A percentile compares a stretch with the other conserved stretches of the same genome.
Conservation (phyloP, 768 basidiomycete species). For the Mycena indigotica region DNA sequence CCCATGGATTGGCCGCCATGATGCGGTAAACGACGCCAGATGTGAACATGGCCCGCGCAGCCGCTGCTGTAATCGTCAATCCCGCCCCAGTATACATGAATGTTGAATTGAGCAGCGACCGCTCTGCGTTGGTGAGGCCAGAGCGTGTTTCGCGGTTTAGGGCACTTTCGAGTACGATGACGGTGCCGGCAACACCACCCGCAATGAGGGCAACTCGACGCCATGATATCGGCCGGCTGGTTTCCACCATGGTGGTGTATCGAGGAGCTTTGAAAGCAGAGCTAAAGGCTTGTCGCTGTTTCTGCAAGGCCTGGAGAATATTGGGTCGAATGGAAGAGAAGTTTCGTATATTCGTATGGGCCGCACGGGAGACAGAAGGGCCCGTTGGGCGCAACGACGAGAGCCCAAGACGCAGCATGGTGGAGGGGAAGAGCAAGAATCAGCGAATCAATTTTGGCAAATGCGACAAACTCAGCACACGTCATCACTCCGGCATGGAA, state of each 20-base stretch:
- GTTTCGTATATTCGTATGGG: conserved; percentile 14
- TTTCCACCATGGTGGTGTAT: conserved; percentile 43
- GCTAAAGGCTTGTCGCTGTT: conserved; percentile 6
- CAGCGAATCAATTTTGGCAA: background rate
- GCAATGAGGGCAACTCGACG: conserved; percentile 37
- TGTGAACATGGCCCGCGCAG: conserved; percentile 77
- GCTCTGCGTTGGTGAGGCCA: conserved; percentile 60
- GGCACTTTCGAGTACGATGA: conserved; percentile 61
- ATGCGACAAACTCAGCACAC: background rate
- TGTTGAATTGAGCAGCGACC: conserved; percentile 69
- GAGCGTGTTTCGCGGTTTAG: conserved; percentile 83
- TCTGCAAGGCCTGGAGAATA: conserved; percentile 16
- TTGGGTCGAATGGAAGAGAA: conserved; percentile 21
- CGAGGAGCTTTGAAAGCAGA: conserved; percentile 33
- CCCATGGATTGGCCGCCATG: conserved; percentile 86
- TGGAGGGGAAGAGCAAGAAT: background rate
- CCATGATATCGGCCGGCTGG: conserved; percentile 35
- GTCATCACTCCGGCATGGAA: background rate
- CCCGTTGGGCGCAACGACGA: conserved; percentile 20
- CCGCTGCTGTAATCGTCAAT: conserved; percentile 71
- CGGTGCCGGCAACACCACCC: conserved; percentile 65
- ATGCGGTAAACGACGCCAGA: conserved; percentile 69
- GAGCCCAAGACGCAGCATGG: conserved; percentile 20
- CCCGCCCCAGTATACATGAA: conserved; percentile 87
- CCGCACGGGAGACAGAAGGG: conserved; percentile 10